These are phyloP conservation scores for Mrakia blollopis DNA, from an alignment of 768 basidiomycete genomes.

Conservation along the genomic window DNA sequence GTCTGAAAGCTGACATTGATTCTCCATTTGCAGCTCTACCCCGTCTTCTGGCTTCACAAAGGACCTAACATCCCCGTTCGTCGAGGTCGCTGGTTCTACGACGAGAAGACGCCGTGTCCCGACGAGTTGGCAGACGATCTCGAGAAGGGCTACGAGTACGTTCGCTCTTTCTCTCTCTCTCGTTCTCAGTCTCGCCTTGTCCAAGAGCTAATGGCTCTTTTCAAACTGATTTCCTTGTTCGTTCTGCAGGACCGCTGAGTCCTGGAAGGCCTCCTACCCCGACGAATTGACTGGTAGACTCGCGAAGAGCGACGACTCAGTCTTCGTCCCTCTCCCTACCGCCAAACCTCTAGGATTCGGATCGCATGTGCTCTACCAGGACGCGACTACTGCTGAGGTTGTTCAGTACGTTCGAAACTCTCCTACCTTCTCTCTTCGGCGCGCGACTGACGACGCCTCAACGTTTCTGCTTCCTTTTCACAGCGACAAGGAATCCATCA, in stretches of 20 bases:
- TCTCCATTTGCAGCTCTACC: background rate
- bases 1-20: background rate
- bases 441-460: too few species aligned
- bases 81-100: conserved; percentile 17
- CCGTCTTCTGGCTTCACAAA: conserved; percentile 28
- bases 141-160: conserved; percentile 24
- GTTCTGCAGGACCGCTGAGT: background rate
- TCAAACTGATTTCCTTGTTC: background rate
- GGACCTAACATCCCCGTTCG: conserved; percentile 32
- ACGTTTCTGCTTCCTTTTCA: background rate
- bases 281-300: conserved; percentile 20
- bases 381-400: conserved; percentile 21
- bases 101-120: conserved; percentile 15
- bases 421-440: background rate
- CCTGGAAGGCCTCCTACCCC: conserved; percentile 13
- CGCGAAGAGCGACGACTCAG: conserved; percentile 6
- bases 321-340: conserved; percentile 22
- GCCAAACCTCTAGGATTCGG: conserved; percentile 12
- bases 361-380: conserved; percentile 22
- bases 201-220: background rate
- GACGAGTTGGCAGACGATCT: conserved; percentile 26
- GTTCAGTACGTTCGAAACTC: conserved; percentile 7
- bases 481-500: conserved; percentile 26
- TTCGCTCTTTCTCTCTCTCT: conserved; percentile 14
- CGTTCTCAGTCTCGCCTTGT: background rate